phyloP scores from a whole-genome alignment of 2,329 filamentous ascomycete genomes.

The Corniculantispora saksenae region DNA sequence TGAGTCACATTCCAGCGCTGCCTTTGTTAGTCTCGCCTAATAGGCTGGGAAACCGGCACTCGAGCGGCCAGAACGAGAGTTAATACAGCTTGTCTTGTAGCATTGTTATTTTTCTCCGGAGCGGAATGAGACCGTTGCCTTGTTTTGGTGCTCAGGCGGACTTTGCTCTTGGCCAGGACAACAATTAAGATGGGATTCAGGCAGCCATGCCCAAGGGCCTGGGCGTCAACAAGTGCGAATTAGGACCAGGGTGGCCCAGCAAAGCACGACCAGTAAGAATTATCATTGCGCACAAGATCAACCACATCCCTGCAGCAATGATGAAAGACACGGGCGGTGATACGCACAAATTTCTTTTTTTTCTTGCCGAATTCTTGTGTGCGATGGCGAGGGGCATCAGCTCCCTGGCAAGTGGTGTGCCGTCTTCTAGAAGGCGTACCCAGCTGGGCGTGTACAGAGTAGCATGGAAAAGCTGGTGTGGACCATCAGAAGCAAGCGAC shows the following conservation, averaged over 20 bases:
- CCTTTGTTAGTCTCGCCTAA: not conserved
- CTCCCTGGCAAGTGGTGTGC: not conserved
- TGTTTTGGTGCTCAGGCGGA: conserved; percentile 4
- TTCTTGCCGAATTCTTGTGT: not conserved
- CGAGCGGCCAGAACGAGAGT: not conserved
- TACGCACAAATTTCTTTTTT: conserved; percentile 1
- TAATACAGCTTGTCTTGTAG: no score
- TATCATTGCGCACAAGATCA: conserved; percentile 1
- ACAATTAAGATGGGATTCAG: conserved; percentile 8
- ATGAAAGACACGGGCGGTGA: conserved; percentile 9
- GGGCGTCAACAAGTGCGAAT: not conserved
- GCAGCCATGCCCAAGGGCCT: conserved; percentile 13
- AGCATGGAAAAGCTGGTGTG: not conserved
- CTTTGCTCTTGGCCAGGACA: not conserved
- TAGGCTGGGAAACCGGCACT: not conserved
- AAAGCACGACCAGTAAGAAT: not conserved
- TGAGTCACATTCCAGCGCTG: conserved; percentile 14
- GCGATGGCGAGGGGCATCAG: not conserved
- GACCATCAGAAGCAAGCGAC: not conserved
- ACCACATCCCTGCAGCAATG: conserved; percentile 11
- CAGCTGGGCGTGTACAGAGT: not conserved
- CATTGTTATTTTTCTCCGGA: not conserved
- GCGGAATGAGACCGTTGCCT: conserved; percentile 2
- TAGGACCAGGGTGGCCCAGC: not conserved
- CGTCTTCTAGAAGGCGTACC: not conserved